These are phyloP conservation scores for Rutstroemia sp. DNA, from an alignment of 2,329 filamentous ascomycete species.

Conservation along the genomic window DNA sequence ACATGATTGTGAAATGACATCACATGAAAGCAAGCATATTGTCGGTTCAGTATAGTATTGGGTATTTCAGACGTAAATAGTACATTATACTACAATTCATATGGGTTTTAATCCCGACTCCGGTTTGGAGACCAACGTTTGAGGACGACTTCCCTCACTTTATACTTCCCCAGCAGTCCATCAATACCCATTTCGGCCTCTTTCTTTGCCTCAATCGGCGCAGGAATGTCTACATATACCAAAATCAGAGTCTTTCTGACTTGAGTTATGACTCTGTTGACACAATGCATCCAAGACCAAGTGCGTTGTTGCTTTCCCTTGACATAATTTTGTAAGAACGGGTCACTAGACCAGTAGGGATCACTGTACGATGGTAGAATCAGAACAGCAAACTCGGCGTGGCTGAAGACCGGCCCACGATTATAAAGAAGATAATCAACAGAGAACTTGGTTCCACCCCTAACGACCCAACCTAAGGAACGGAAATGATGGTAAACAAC, in stretches of 20 bases:
- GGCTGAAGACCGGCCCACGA: conserved; percentile 85
- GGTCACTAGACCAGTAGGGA: conserved; percentile 55
- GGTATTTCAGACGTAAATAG: background rate
- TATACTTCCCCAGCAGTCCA: conserved; percentile 59
- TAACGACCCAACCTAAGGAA: conserved; percentile 88
- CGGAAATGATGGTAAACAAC: conserved; percentile 93
- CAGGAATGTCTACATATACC: conserved; percentile 85
- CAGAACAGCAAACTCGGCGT: conserved; percentile 86
- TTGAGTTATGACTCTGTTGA: conserved; percentile 83
- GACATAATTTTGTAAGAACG: conserved; percentile 41
- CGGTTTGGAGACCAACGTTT: conserved; percentile 81
- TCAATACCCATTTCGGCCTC: conserved; percentile 49
- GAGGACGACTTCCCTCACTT: conserved; percentile 71
- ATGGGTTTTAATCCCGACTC: conserved; percentile 1
- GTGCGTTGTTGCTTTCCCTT: conserved; percentile 43
- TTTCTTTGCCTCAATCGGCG: conserved; percentile 45
- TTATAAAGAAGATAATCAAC: conserved; percentile 94
- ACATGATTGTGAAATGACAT: background rate
- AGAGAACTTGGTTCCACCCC: conserved; percentile 88
- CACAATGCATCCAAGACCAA: conserved; percentile 82
- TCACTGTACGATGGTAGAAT: conserved; percentile 77
- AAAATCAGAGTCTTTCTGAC: conserved; percentile 86
- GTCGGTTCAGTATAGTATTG: background rate
- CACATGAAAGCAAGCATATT: background rate
- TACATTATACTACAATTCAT: background rate